Evolutionary conservation across 208 protist genomes (phyloP).

Genomic region (Acanthamoeba castellanii): DNA sequence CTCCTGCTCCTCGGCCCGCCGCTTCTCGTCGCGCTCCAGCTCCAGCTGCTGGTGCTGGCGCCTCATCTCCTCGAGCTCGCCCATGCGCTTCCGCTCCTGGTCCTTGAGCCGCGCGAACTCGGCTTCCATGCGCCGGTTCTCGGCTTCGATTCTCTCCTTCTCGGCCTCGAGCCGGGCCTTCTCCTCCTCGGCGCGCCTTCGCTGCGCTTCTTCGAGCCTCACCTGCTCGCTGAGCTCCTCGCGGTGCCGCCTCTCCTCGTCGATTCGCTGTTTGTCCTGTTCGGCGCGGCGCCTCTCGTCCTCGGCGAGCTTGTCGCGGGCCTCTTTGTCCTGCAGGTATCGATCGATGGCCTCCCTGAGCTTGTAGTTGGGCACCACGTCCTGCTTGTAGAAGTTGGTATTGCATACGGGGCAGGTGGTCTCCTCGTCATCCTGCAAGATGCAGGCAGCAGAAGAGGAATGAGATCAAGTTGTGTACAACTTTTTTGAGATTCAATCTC

Average conservation of each 20-base stretch:
- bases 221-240: not conserved
- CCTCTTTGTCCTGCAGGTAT: not conserved
- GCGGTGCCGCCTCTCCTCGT: not conserved
- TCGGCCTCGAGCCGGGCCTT: conserved; percentile 15
- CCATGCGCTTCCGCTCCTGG: not conserved
- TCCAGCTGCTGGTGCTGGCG: not conserved
- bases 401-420: conserved; percentile 5
- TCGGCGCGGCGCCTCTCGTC: not conserved
- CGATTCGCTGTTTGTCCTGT: not conserved
- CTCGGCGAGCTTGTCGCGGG: conserved; percentile 1
- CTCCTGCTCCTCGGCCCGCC: not conserved
- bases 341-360: conserved; percentile 41
- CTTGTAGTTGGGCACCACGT: conserved; percentile 44
- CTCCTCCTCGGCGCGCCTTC: not conserved
- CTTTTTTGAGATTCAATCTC: too few species aligned
- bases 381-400: not conserved
- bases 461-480: not conserved
- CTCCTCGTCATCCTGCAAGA: not conserved
- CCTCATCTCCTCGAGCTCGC: not conserved
- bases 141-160: not conserved
- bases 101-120: conserved; percentile 13
- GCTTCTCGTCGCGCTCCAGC: not conserved
- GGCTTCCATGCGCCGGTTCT: conserved; percentile 26
- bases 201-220: not conserved
- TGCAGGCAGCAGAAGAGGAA: not conserved